A percentile compares a stretch with the other conserved stretches of the same genome.
Evolutionary conservation across 176 grass and related monocot genomes (phyloP).

Genomic region (Bromus sterilis): DNA sequence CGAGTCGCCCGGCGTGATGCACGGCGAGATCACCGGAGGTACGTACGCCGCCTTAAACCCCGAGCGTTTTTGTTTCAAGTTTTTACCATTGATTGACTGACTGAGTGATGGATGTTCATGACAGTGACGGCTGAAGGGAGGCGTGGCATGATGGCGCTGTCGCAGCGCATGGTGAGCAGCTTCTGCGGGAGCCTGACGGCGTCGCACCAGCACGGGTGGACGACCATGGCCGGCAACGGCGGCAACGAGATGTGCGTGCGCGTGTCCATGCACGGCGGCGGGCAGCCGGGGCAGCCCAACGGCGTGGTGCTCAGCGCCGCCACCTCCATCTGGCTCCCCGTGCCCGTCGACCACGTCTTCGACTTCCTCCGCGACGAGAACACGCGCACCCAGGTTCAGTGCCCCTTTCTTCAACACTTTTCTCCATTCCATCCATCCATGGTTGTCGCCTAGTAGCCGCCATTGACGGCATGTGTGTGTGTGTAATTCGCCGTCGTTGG

Average conservation of each 20-base stretch:
- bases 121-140: slow-evolving; percentile 71
- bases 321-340: slow-evolving; percentile 82
- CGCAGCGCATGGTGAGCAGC: slow-evolving; percentile 87
- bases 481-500: neutral
- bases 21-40: slow-evolving; percentile 57
- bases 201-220: slow-evolving; percentile 74
- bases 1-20: slow-evolving; percentile 25
- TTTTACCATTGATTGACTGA: neutral
- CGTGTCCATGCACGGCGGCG: slow-evolving; percentile 44
- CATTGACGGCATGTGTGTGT: neutral
- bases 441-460: no score
- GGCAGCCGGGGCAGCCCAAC: slow-evolving; percentile 60
- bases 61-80: neutral
- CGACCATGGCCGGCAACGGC: slow-evolving; percentile 41
- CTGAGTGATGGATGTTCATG: neutral
- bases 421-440: no score
- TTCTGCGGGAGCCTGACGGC: slow-evolving; percentile 74
- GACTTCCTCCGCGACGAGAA: slow-evolving; percentile 71
- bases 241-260: slow-evolving; percentile 58
- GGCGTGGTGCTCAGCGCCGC: slow-evolving; percentile 79
- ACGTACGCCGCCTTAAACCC: neutral
- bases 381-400: slow-evolving; percentile 61
- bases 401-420: neutral
- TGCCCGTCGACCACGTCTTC: slow-evolving; percentile 66
- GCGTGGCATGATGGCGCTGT: slow-evolving; percentile 93